Base-by-base conservation (phyloP, 2,329 filamentous ascomycete species). In the Exophiala bonariae region DNA sequence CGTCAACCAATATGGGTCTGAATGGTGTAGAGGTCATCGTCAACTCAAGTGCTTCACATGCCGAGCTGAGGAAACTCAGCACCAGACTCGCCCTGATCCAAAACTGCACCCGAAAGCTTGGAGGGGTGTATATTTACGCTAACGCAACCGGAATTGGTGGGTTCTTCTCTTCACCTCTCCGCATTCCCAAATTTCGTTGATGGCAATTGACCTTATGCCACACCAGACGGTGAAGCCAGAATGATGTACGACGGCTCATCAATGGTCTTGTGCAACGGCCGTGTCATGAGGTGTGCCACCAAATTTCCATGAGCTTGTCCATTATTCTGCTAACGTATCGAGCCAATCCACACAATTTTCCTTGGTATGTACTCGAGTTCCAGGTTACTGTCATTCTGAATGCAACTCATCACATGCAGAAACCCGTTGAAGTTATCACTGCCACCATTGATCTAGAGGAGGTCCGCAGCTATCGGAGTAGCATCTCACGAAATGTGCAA, bases 371-470 rank as follows among this genome's bases (percentile, higher is more conserved):
- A 35, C 9, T 3, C 22, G 3, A 8, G 22, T 30, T 41, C 17
- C 23, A 26, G 11, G 11, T 6, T 11, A 11, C 6, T 6, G 23
- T 26, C 6, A 26, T 26, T 6, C 23, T 6, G 6, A 6, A 11
- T 11, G 23, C 6, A 11, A 11, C 23, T 26, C 23, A 26, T 11
- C 6, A 26, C 23, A 26, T 11, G 11, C 23, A 26, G 23, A 26
- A 26, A 26, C 34, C 83, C 32, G 82, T 87, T 4, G 83, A 87
- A 57, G 81, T 87, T 3, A 67, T 84, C 14, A 79, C 76, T 4
- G 84, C 83, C 2, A 86, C 82, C 0, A 73, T 87, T 5, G 83
- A 87, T 57, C 69, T 87, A 2, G 87, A 92, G 59, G 82, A 88
- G 54, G 85, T 92, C 4, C 50, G 56, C 73, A 77, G 7, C 79